Conservation (phyloP, 1,139 yeast species). For the Debaryomyces nepalensis region DNA sequence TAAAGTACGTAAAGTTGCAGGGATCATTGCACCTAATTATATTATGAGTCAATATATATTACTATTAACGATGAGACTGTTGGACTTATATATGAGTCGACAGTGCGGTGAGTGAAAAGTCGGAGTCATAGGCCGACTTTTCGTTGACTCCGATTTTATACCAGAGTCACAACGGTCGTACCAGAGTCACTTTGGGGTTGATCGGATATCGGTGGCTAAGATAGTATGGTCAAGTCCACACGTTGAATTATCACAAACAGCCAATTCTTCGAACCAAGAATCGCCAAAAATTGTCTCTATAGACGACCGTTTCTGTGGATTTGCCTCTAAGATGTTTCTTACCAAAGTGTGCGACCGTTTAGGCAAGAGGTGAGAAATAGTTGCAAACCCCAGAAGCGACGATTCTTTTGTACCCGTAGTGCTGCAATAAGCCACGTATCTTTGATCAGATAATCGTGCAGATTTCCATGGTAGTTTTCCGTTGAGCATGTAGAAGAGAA, state of each 20-base stretch:
- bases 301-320: conserved; percentile 22
- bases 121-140: conserved; percentile 1
- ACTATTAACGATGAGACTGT: too few relatives aligned
- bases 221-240: conserved; percentile 23
- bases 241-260: conserved; percentile 16
- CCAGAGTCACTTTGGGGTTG: background rate
- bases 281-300: conserved; percentile 19
- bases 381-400: background rate
- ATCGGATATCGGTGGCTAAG: background rate
- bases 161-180: background rate
- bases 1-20: conserved; percentile 28
- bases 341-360: conserved; percentile 11
- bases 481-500: conserved; percentile 38
- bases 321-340: conserved; percentile 23
- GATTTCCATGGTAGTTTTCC: conserved; percentile 41
- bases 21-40: conserved; percentile 21
- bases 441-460: conserved; percentile 30
- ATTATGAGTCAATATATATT: conserved; percentile 3
- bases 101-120: conserved; percentile 6
- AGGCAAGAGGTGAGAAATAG: background rate
- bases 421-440: conserved; percentile 18
- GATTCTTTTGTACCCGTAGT: background rate
- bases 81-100: conserved; percentile 7
- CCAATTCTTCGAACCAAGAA: conserved; percentile 22
- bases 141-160: background rate